A percentile compares a stretch with the other conserved stretches of the same genome.
Conservation (phyloP, 2,329 filamentous ascomycete species). For the Cordyceps javanica region DNA sequence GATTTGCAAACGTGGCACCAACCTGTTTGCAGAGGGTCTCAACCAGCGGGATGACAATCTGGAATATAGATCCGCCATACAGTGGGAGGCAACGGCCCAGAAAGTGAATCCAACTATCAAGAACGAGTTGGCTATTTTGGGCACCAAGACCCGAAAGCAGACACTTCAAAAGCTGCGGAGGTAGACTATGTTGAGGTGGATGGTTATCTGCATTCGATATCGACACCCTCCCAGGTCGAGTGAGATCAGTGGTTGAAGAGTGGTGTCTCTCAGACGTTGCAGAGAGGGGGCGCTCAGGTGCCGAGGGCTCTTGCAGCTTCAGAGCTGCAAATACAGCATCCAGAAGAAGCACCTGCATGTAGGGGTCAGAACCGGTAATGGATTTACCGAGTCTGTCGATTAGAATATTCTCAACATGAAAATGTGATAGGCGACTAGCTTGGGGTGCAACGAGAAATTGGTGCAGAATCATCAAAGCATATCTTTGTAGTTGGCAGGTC, state of each 20-base stretch:
- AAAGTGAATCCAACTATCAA: constrained; percentile 90
- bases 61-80: constrained; percentile 79
- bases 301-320: constrained; percentile 50
- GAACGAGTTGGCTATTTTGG: constrained; percentile 62
- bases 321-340: constrained; percentile 72
- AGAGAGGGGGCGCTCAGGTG: constrained; percentile 35
- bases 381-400: constrained; percentile 61
- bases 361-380: constrained; percentile 56
- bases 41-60: constrained; percentile 83
- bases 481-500: constrained; percentile 63
- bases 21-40: constrained; percentile 83
- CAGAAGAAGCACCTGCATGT: constrained; percentile 70
- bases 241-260: constrained; percentile 34
- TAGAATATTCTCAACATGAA: constrained; percentile 64
- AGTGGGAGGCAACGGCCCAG: constrained; percentile 77
- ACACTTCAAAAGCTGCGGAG: constrained; percentile 71
- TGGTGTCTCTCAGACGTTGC: constrained; percentile 43
- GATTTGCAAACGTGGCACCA: constrained; percentile 60
- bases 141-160: constrained; percentile 77
- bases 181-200: constrained; percentile 41
- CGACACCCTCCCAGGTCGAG: constrained; percentile 34
- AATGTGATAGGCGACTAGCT: constrained; percentile 48
- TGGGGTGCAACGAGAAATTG: constrained; percentile 62
- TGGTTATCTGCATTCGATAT: constrained; percentile 25
- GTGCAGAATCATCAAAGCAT: constrained; percentile 62